These are phyloP conservation scores for Hypoxylon lienhwacheense DNA, from an alignment of 495 filamentous ascomycete genomes.

Conservation along the genomic window DNA sequence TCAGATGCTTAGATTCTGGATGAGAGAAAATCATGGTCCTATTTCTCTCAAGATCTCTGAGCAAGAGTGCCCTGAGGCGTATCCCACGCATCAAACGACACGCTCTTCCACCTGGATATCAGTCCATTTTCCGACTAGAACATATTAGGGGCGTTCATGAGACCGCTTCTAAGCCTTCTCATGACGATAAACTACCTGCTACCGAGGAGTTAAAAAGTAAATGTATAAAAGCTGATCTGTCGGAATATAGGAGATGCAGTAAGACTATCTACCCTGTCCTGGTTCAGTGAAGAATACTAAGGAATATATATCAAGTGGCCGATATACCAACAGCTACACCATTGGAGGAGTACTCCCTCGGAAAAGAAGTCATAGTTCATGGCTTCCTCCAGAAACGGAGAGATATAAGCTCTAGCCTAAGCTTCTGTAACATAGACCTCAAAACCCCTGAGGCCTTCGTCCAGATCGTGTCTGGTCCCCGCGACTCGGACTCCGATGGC, in stretches of 20 bases:
- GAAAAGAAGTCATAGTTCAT: conserved; percentile 61
- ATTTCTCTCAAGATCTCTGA: conserved; percentile 7
- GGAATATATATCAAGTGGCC: conserved; percentile 45
- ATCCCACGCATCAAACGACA: conserved; percentile 2
- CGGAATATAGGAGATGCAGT: conserved; percentile 11
- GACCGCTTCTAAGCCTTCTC: neutral
- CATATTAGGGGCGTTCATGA: conserved; percentile 12
- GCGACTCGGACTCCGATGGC: too few species aligned
- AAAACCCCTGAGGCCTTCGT: conserved; percentile 20
- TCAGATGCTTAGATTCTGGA: too few species aligned
- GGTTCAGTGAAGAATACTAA: too few species aligned
- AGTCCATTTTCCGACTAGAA: conserved; percentile 7
- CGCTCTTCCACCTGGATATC: conserved; percentile 7
- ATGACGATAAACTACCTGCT: too few species aligned
- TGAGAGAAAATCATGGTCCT: conserved; percentile 17
- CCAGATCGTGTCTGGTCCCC: conserved; percentile 50
- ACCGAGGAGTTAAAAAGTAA: too few species aligned
- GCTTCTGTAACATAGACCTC: conserved; percentile 65
- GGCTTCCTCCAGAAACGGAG: conserved; percentile 70
- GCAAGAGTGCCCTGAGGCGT: conserved; percentile 15
- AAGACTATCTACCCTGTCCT: conserved; percentile 8
- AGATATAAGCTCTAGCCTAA: conserved; percentile 65
- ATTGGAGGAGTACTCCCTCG: conserved; percentile 29
- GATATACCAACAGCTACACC: conserved; percentile 51
- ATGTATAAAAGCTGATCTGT: too few species aligned